phyloP scores from a whole-genome alignment of 805 yeast genomes.

The Suhomyces canberraensis region DNA sequence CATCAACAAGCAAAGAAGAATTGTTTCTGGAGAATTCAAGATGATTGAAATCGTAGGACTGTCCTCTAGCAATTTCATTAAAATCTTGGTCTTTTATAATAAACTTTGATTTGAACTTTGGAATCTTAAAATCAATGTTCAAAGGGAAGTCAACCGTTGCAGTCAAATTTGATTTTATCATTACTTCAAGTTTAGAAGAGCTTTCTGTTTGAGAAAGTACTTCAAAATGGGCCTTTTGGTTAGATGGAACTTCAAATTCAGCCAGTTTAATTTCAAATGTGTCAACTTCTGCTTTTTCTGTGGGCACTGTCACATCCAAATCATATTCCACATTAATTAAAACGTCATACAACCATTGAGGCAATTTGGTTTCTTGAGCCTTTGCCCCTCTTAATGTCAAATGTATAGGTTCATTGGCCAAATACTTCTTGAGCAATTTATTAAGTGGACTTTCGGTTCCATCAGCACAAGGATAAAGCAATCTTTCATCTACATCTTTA shows the following conservation, averaged over 20 bases:
- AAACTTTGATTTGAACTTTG: slow-evolving; percentile 8
- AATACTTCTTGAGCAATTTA: slow-evolving; percentile 15
- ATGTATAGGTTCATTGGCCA: slow-evolving; percentile 16
- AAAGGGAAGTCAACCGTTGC: slow-evolving; percentile 2
- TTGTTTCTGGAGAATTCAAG: slow-evolving; percentile 1
- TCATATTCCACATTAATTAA: slow-evolving; percentile 12
- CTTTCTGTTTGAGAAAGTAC: not conserved
- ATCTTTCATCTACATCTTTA: slow-evolving; percentile 14
- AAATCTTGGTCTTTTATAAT: slow-evolving; percentile 4
- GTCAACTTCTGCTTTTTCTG: not conserved
- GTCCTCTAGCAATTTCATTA: slow-evolving; percentile 8
- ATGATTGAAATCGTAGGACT: slow-evolving; percentile 7
- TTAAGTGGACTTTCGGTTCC: slow-evolving; percentile 20
- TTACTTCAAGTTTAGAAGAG: not conserved
- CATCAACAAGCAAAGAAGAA: not conserved
- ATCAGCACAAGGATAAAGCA: slow-evolving; percentile 18
- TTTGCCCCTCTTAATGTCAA: slow-evolving; percentile 17
- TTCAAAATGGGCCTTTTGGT: not conserved
- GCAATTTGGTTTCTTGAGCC: slow-evolving; percentile 13
- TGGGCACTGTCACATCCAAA: slow-evolving; percentile 14
- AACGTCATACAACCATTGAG: slow-evolving; percentile 23
- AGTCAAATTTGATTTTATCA: slow-evolving; percentile 7
- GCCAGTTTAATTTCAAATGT: not conserved
- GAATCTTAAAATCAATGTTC: slow-evolving; percentile 5
- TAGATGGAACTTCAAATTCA: not conserved